Evolutionary conservation across 2,329 filamentous ascomycete species (phyloP).

Genomic region (Aspergillus sp.): DNA sequence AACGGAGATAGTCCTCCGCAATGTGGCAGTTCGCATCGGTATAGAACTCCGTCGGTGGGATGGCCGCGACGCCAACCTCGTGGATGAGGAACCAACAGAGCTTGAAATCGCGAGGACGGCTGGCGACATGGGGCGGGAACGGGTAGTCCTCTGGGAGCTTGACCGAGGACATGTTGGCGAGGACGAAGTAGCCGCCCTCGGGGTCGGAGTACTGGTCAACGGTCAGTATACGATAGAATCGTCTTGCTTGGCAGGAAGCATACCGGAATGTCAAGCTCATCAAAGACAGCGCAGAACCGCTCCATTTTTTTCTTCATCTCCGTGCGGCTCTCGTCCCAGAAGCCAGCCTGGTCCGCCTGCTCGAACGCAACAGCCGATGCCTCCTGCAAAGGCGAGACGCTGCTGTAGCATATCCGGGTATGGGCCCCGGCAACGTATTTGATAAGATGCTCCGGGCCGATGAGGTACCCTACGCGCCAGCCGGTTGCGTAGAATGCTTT

Average conservation of each 20-base stretch:
- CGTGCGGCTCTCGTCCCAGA: slow-evolving; percentile 73
- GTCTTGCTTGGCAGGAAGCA: slow-evolving; percentile 9
- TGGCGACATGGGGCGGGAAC: slow-evolving; percentile 81
- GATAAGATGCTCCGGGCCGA: slow-evolving; percentile 79
- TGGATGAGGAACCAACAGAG: slow-evolving; percentile 94
- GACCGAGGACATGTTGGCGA: slow-evolving; percentile 87
- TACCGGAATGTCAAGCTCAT: slow-evolving; percentile 60
- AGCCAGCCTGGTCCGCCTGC: slow-evolving; percentile 70
- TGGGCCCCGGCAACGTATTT: slow-evolving; percentile 88
- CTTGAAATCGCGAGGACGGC: slow-evolving; percentile 84
- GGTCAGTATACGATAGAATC: no score
- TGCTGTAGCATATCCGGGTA: slow-evolving; percentile 91
- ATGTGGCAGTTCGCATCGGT: slow-evolving; percentile 73
- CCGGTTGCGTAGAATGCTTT: slow-evolving; percentile 99
- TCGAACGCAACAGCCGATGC: slow-evolving; percentile 91
- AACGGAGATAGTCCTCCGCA: slow-evolving; percentile 86
- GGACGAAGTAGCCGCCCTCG: slow-evolving; percentile 93
- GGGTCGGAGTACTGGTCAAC: slow-evolving; percentile 70
- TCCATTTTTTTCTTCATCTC: slow-evolving; percentile 89
- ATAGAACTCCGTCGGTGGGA: slow-evolving; percentile 96
- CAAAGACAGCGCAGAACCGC: slow-evolving; percentile 73
- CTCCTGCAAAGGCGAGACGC: slow-evolving; percentile 87
- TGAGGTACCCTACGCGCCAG: slow-evolving; percentile 93
- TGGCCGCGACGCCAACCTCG: slow-evolving; percentile 89
- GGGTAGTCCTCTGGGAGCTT: slow-evolving; percentile 73